A percentile compares a stretch with the other conserved stretches of the same genome.
phyloP scores from a whole-genome alignment of 2,329 filamentous ascomycete genomes.

The Apiospora aurea region DNA sequence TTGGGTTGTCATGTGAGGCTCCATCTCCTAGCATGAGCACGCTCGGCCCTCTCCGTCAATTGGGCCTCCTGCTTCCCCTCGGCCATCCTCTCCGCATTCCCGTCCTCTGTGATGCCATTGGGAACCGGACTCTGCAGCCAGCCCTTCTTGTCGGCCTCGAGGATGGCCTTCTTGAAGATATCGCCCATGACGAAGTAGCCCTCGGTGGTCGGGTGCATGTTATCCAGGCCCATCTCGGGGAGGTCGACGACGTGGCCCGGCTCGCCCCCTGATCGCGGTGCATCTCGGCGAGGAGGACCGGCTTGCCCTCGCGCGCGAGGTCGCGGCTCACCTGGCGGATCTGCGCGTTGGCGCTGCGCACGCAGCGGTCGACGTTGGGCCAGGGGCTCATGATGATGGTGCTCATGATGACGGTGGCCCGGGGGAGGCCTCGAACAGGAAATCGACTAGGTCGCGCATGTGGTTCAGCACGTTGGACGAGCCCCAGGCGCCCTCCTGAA shows the following conservation, averaged over 20 bases:
- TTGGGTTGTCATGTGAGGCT: background rate
- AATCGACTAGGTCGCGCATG: conserved; percentile 35
- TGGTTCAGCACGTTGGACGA: conserved; percentile 31
- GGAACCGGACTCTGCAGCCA: conserved; percentile 35
- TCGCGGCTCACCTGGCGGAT: conserved; percentile 37
- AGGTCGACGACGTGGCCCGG: conserved; percentile 32
- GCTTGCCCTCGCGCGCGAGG: conserved; percentile 34
- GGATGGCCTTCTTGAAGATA: conserved; percentile 37
- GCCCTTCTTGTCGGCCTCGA: conserved; percentile 35
- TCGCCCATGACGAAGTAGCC: conserved; percentile 42
- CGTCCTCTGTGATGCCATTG: conserved; percentile 36
- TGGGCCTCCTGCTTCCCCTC: conserved; percentile 1
- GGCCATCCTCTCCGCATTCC: conserved; percentile 29
- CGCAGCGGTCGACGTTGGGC: conserved; percentile 35
- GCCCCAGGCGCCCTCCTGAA: conserved; percentile 34
- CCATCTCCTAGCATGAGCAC: background rate
- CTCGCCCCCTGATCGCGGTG: conserved; percentile 37
- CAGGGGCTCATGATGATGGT: conserved; percentile 37
- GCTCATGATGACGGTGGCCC: conserved; percentile 37
- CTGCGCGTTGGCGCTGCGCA: conserved; percentile 36
- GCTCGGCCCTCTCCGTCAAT: background rate
- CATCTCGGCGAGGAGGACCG: conserved; percentile 39
- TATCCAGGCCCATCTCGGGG: conserved; percentile 37
- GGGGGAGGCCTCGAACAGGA: conserved; percentile 34
- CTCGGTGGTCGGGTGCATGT: conserved; percentile 38